These are phyloP conservation scores for Tricholomella constricta DNA, from an alignment of 768 basidiomycete genomes.

Conservation along the genomic window DNA sequence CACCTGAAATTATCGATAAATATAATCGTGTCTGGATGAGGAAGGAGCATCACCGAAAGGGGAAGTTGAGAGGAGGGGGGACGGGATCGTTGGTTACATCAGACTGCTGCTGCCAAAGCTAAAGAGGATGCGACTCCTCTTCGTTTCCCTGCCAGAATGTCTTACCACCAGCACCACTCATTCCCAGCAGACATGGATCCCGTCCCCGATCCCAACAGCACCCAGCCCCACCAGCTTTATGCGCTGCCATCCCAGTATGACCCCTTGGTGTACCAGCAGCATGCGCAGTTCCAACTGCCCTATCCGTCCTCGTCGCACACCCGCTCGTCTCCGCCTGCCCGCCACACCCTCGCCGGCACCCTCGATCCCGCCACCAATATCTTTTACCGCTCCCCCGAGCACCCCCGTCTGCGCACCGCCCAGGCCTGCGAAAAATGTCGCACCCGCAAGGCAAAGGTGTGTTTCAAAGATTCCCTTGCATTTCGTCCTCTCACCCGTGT, in stretches of 20 bases:
- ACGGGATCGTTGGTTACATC: constrained; percentile 20
- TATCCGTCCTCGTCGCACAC: neutral
- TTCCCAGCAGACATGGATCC: neutral
- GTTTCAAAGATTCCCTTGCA: constrained; percentile 3
- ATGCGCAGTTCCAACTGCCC: no score
- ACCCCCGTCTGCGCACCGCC: constrained; percentile 65
- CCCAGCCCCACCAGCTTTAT: neutral
- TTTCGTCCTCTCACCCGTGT: neutral
- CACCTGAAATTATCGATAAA: constrained; percentile 18
- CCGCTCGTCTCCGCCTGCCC: neutral
- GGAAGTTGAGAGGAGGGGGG: neutral
- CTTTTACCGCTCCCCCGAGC: constrained; percentile 64
- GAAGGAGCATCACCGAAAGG: neutral
- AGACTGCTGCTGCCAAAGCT: constrained; percentile 30
- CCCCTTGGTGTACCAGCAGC: no score
- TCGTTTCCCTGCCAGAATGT: constrained; percentile 8
- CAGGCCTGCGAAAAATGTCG: constrained; percentile 81
- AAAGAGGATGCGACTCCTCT: constrained; percentile 23
- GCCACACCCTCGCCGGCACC: constrained; percentile 49
- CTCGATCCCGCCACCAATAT: constrained; percentile 67
- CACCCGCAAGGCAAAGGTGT: constrained; percentile 71
- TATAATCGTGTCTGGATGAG: neutral
- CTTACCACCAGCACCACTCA: constrained; percentile 6
- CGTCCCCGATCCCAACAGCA: neutral
- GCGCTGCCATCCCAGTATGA: neutral